Evolutionary conservation across 129 eudicot genomes (phyloP), one percentile per base, ranked within the genome.

Genomic region (Helianthus tuberosus): DNA sequence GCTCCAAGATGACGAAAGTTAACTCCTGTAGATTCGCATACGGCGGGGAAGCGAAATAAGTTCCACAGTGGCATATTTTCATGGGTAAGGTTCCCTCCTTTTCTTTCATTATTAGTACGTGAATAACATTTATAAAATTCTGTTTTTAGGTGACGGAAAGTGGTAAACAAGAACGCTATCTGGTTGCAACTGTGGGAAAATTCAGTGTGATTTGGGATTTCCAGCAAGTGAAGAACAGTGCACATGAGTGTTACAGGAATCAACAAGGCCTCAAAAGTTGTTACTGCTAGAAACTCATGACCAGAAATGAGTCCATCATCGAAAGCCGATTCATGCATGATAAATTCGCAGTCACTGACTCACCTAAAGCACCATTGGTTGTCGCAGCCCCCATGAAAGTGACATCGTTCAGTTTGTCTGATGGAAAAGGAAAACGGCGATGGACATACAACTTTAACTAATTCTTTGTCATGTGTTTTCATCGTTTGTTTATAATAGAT

Each of bases 191-290:
- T n/a, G n/a, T n/a, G n/a, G n/a, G n/a, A n/a, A n/a, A n/a, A n/a
- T n/a, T n/a, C 75, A 93, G 98, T 27, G 96, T 90, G 17, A 90
- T 93, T 72, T 93, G 98, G 98, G 88, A 90, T 64, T 93, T 93
- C 70, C 92, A 86, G 89, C 97, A 83, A 73, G 98, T 93, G 89
- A 93, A 88, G 88, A 86, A 90, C 83, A 90, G 98, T 66, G 91
- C 84, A 12, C 97, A 94, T 65, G 87, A 88, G 38, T 94, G 98
- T 63, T 94, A 86, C 84, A 82, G 80, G 76, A 88, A 84, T 63
- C 98, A 86, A 61, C 96, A 93, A 84, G 98, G 98, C 14, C 86
- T 93, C 6, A 93, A 93, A 91, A 93, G 98, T 85, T 93, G 98
- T 82, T 93, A 93, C 51, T 90, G 98, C 49, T 93, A 93, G 65